These are phyloP conservation scores for Rhizophora mangle DNA, from an alignment of 345 rosid genomes.

Conservation along the genomic window DNA sequence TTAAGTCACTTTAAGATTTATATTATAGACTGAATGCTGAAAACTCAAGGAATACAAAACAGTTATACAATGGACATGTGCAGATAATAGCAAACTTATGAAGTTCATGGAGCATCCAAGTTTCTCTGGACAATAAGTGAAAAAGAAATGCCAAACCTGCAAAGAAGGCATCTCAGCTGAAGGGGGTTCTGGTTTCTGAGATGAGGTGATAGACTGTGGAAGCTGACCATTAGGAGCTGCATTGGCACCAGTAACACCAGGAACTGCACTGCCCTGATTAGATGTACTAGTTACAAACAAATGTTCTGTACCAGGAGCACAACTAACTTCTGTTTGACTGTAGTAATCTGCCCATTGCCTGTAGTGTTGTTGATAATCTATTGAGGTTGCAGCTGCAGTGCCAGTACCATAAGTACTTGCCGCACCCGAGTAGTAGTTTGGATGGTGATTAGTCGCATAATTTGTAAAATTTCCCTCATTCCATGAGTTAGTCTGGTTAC, in stretches of 20 bases:
- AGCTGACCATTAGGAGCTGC: conserved; percentile 62
- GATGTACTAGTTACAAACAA: conserved; percentile 51
- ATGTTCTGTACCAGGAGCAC: conserved; percentile 98
- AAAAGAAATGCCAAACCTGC: conserved; percentile 54
- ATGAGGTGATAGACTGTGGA: conserved; percentile 40
- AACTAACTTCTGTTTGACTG: conserved; percentile 85
- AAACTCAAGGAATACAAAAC: no score
- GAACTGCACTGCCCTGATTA: conserved; percentile 51
- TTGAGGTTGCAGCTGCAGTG: conserved; percentile 47
- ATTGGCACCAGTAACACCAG: conserved; percentile 51
- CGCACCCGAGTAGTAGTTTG: conserved; percentile 56
- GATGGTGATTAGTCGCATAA: conserved; percentile 61
- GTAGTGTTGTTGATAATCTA: conserved; percentile 73
- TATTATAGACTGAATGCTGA: no score
- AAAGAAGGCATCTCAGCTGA: conserved; percentile 53
- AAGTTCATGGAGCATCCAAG: no score
- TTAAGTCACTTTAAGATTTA: no score
- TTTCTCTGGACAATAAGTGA: no score
- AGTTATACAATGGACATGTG: no score
- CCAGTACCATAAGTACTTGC: conserved; percentile 51
- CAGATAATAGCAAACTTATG: no score
- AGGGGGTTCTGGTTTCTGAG: conserved; percentile 66
- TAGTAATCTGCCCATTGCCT: conserved; percentile 86
- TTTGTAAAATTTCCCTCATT: conserved; percentile 65
- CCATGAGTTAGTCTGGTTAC: conserved; percentile 60